Evolutionary conservation across 768 basidiomycete genomes (phyloP).

Genomic region (Leccinum subgranulosum): DNA sequence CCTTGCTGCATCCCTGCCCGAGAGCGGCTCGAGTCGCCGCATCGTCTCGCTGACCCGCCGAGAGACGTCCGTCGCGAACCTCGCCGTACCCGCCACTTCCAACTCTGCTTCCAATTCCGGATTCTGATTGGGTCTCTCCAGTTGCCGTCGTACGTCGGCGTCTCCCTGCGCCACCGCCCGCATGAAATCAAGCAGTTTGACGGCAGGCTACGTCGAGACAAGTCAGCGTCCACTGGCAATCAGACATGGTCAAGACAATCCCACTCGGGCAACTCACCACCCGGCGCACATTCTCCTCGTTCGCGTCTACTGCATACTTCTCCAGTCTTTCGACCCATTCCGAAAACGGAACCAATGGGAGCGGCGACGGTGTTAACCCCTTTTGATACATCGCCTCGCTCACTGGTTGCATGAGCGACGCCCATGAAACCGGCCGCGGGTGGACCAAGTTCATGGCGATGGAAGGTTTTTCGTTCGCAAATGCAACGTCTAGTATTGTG

Average conservation of each 20-base stretch:
- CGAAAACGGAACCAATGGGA: slow-evolving; percentile 31
- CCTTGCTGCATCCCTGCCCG: background rate
- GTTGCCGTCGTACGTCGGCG: background rate
- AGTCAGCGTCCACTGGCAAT: background rate
- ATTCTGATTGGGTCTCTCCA: background rate
- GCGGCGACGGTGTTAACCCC: slow-evolving; percentile 7
- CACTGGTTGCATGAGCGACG: slow-evolving; percentile 23
- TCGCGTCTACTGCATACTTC: background rate
- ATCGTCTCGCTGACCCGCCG: background rate
- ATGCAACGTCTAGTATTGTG: slow-evolving; percentile 28
- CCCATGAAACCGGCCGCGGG: slow-evolving; percentile 30
- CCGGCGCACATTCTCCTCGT: background rate
- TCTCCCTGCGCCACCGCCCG: background rate
- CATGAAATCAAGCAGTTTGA: background rate
- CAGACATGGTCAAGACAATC: background rate
- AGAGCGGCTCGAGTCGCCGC: background rate
- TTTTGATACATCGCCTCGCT: slow-evolving; percentile 12
- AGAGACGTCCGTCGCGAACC: background rate
- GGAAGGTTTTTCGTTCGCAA: slow-evolving; percentile 17
- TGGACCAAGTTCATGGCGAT: slow-evolving; percentile 33
- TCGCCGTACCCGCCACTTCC: background rate
- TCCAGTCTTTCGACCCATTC: slow-evolving; percentile 27
- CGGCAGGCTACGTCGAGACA: background rate
- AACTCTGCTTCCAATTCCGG: background rate
- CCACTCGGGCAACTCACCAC: background rate